Evolutionary conservation across 345 rosid species (phyloP), one percentile per base, ranked within the genome.

Genomic region (Leavenworthia alabamica): DNA sequence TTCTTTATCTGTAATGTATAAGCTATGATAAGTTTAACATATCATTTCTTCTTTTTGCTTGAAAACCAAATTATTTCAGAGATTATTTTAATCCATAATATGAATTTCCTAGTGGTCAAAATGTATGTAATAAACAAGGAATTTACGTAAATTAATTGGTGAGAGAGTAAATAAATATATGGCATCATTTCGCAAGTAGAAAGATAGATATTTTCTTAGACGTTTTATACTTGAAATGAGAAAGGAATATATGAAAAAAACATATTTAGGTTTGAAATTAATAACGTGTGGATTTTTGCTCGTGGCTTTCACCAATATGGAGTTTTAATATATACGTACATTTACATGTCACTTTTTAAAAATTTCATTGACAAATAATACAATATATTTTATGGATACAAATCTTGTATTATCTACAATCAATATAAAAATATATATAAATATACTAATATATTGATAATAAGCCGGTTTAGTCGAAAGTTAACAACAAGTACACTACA

Each of bases 281-380:
- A 58, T 50, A 50, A 59, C 62, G 61, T 64, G 28, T 58, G 75
- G 75, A 65, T 49, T 58, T 64, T 72, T 58, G 66, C 54, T 65
- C 44, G 66, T 72, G 75, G 71, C 75, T 72, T 72, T 72, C 75
- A 65, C 75, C 56, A 51, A 64, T 64, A 64, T 72, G 56, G 71
- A 27, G 23, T 31, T 45, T 58, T 49, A 60, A 65, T 43, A 72
- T 13, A 50, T 27, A 63, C 43, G 60, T 72, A 58, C 70, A 50
- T 58, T n/a, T 58, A 33, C 42, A 19, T 71, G 44, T 23, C 71
- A 3, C 61, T 58, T 72, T 72, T 58, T 4, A 51, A 24, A 50
- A 49, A 46, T 27, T 5, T 56, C 56, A 59, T 57, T 16, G 22
- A 62, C 12, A 47, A 70, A 16, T 53, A 51, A 8, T 52, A 42